Evolutionary conservation across 192 early-diverging fungal species (phyloP), one percentile per base, ranked within the genome.

Genomic region (Backusella morwellensis): DNA sequence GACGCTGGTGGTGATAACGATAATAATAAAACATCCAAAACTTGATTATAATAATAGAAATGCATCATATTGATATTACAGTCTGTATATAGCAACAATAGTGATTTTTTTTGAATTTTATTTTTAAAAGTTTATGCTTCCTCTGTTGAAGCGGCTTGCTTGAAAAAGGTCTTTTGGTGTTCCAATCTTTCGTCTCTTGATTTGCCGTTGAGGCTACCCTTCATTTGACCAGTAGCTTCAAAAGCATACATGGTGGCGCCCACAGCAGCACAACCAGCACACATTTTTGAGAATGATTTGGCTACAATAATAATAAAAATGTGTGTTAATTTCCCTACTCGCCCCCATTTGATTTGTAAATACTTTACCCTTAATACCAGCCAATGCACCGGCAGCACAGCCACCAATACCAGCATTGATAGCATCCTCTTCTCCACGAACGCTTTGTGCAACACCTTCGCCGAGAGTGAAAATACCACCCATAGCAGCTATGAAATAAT

Each of bases 381-480:
- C 90, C 68, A 92, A 85, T 41, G 91, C 66, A 81, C 93, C 93
- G 47, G 93, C 86, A 29, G 91, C 90, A 77, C 93, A 92, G 54
- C 93, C 93, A 75, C 88, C 93, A 69, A 88, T 84, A 29, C 85
- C 90, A 73, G 90, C 87, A 81, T 94, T 94, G 71, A 88, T 82
- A 80, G 88, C 85, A 81, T 94, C 93, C 71, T 92, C 90, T 70
- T 90, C 86, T 75, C 86, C 85, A 73, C 93, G 91, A 70, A 89
- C 78, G 74, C 89, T 84, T 23, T 84, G 76, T 19, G 83, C 82
- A 23, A 86, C 83, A 26, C 88, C 85, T 71, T 91, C 91, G 56
- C 89, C 90, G 38, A 87, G 88, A 40, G 92, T 87, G 89, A 92
- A 94, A 40, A 93, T 85, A 81, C 93, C 93, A 69, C 92, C 93